Percentiles rank a stretch among this genome's conserved stretches.
phyloP scores from a whole-genome alignment of 768 basidiomycete genomes.

The Suillus lakei region DNA sequence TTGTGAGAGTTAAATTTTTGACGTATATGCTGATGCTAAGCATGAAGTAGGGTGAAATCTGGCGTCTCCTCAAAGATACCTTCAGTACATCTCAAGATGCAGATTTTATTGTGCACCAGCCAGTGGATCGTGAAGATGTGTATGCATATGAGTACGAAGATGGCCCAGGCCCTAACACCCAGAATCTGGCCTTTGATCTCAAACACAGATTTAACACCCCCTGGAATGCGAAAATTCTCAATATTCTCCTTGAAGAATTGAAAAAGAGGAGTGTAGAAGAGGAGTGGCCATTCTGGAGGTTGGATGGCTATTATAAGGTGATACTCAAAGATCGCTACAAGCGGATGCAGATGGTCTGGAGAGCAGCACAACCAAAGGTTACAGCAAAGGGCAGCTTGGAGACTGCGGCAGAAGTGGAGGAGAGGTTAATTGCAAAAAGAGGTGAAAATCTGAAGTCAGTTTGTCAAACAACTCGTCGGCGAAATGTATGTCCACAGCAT shows the following conservation, averaged over 20 bases:
- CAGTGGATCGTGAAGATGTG: conserved; percentile 10
- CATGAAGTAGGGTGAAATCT: conserved; percentile 13
- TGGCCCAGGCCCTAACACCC: conserved; percentile 11
- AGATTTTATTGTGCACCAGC: conserved; percentile 9
- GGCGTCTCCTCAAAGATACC: conserved; percentile 16
- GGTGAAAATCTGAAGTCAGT: background rate
- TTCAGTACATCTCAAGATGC: too few species aligned
- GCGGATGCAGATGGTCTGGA: conserved; percentile 9
- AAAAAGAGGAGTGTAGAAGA: background rate
- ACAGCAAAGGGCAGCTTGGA: conserved; percentile 1
- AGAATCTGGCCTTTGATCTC: conserved; percentile 13
- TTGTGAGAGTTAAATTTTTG: too few species aligned
- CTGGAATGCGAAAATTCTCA: conserved; percentile 12
- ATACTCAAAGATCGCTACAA: conserved; percentile 12
- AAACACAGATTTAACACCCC: too few species aligned
- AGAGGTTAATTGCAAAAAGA: background rate
- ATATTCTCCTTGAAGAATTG: conserved; percentile 9
- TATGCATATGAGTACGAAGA: conserved; percentile 14
- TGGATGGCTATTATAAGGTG: conserved; percentile 7
- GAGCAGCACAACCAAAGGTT: conserved; percentile 8
- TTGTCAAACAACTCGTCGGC: conserved; percentile 5
- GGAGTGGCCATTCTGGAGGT: conserved; percentile 10
- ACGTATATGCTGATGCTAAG: too few species aligned
- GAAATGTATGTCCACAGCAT: conserved; percentile 12
- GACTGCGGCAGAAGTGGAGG: conserved; percentile 10